These are phyloP conservation scores for Amylocystis lapponica DNA, from an alignment of 768 basidiomycete species.

Conservation along the genomic window DNA sequence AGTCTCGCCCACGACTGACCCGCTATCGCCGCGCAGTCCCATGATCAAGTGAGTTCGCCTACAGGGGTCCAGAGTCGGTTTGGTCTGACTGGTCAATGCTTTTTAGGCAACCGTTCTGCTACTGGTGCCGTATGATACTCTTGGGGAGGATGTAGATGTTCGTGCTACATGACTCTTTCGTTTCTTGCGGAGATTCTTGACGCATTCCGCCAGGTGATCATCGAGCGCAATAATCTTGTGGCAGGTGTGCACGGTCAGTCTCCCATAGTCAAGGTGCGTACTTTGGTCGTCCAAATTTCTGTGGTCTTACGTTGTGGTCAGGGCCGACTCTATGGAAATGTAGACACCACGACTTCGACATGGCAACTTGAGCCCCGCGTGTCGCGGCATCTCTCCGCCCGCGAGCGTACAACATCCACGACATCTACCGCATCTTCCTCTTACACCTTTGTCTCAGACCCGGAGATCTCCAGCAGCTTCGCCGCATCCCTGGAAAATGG, in stretches of 20 bases:
- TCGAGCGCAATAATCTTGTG: conserved; percentile 66
- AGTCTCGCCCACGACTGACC: background rate
- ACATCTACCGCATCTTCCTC: conserved; percentile 76
- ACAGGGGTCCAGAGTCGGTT: conserved; percentile 7
- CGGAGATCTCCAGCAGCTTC: conserved; percentile 80
- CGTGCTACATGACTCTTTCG: conserved; percentile 19
- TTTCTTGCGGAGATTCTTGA: conserved; percentile 2
- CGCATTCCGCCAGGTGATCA: conserved; percentile 46
- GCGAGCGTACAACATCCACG: conserved; percentile 73
- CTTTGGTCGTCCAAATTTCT: no score
- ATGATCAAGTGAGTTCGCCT: conserved; percentile 64
- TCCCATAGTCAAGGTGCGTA: conserved; percentile 65
- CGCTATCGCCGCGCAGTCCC: conserved; percentile 62
- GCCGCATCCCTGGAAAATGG: conserved; percentile 76
- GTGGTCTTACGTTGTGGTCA: conserved; percentile 25
- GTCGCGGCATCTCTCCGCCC: conserved; percentile 43
- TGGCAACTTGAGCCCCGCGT: conserved; percentile 79
- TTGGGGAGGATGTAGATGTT: conserved; percentile 68
- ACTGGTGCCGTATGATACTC: conserved; percentile 64
- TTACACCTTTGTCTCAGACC: conserved; percentile 78
- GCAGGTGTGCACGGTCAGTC: conserved; percentile 68
- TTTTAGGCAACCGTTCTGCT: conserved; percentile 69
- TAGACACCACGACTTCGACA: conserved; percentile 59
- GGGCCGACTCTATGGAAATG: conserved; percentile 69
- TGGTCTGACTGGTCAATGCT: conserved; percentile 15